These are phyloP conservation scores for Nannizzia gypsea DNA, from an alignment of 2,329 filamentous ascomycete genomes.

Conservation along the genomic window DNA sequence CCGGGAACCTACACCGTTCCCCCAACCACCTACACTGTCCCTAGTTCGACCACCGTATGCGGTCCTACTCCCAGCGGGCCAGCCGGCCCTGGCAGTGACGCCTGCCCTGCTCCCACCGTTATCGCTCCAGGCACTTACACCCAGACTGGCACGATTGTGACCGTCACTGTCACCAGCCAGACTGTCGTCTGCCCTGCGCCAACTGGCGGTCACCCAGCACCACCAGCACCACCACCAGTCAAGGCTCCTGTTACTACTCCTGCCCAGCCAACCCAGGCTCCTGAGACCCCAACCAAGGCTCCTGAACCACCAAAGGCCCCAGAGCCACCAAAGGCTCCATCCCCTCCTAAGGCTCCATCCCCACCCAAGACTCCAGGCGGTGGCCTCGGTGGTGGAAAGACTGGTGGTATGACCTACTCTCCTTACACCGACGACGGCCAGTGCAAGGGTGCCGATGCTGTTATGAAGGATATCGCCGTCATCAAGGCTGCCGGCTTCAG, in stretches of 20 bases:
- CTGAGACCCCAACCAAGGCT: slow-evolving; percentile 6
- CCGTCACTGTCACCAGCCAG: slow-evolving; percentile 55
- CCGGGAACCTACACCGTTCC: slow-evolving; percentile 66
- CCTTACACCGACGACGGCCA: slow-evolving; percentile 49
- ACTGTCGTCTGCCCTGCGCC: slow-evolving; percentile 61
- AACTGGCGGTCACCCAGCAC: slow-evolving; percentile 30
- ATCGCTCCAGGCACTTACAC: slow-evolving; percentile 62
- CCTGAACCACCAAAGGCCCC: slow-evolving; percentile 16
- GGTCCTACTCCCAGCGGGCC: slow-evolving; percentile 51
- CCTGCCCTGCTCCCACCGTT: slow-evolving; percentile 57
- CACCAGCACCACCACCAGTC: slow-evolving; percentile 16
- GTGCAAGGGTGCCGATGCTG: slow-evolving; percentile 53
- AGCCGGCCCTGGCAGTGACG: slow-evolving; percentile 53
- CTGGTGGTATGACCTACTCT: slow-evolving; percentile 71
- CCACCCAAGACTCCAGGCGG: slow-evolving; percentile 5
- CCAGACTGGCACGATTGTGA: slow-evolving; percentile 53
- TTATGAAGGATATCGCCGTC: slow-evolving; percentile 48
- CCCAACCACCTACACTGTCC: slow-evolving; percentile 58
- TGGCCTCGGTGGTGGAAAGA: slow-evolving; percentile 26
- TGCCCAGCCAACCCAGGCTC: slow-evolving; percentile 11
- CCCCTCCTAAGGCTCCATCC: background rate
- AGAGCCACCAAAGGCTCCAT: slow-evolving; percentile 6
- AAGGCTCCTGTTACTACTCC: slow-evolving; percentile 18
- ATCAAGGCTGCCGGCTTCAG: slow-evolving; percentile 58
- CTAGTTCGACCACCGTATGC: slow-evolving; percentile 55